Evolutionary conservation across 805 yeast species (phyloP), one percentile per base, ranked within the genome.

Genomic region (Scheffersomyces lignosus): DNA sequence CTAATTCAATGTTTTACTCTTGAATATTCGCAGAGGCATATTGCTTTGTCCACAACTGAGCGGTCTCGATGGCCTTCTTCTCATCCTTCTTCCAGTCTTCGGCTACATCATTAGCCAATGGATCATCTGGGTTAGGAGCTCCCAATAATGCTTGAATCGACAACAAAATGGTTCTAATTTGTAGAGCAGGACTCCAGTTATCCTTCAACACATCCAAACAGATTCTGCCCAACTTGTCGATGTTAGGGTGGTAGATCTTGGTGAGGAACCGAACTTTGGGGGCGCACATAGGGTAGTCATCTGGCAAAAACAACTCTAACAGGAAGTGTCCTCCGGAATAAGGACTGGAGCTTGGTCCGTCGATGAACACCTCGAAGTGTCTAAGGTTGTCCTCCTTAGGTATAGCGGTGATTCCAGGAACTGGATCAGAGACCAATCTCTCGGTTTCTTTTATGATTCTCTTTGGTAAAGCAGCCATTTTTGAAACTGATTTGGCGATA

Each of bases 81-180:
- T 89, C 95, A 52, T 93, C 79, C 46, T 80, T 83, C 56, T 91
- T 84, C 97, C 99, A 93, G 44, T 86, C 91, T 49, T 88, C 90
- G 2, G 99, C 99, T 27, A 93, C 99, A 48, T 93, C 98, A 55
- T 93, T 93, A 14, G 98, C 98, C 49, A 93, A 73, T 1, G 99
- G 99, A 63, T 93, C 99, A 58, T 93, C 96, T 2, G 99, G 99
- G 53, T 93, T 93, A 8, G 99, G 99, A 4, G 96, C 89, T 2
- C 96, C 96, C 35, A 93, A 67, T 38, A 93, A 69, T 0, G 98
- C 97, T 64, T 93, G 99, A 41, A 93, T 84, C 7, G 96, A 87
- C 38, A 93, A 71, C 44, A 93, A 68, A 16, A 93, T 84, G 6
- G 98, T 93, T 62, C 98, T 77, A 46, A 93, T 93, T 60, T 93